Evolutionary conservation across 768 basidiomycete species (phyloP), one percentile per base, ranked within the genome.

Genomic region (Scleroderma bovista): DNA sequence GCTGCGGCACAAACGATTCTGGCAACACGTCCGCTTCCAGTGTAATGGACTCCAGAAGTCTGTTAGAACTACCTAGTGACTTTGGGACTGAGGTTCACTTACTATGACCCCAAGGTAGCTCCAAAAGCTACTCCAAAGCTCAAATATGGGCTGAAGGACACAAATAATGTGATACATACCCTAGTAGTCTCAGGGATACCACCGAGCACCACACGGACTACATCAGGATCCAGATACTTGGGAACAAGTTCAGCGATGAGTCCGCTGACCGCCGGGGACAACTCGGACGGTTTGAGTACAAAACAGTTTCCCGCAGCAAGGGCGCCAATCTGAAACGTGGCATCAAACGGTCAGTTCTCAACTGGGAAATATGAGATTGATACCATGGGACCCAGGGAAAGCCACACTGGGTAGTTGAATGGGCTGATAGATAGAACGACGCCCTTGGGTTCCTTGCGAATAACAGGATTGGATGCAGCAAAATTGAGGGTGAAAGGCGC

Each of bases 391-490:
- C 72, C 69, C 8, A 87, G 33, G 0, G 75, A 63, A 46, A 86
- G 64, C 72, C 74, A 83, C 12, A 88, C 51, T 0, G 87, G 88
- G 59, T 84, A 88, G 64, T 88, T 89, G 75, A 86, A 88, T 0
- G 86, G 84, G 29, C 72, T 72, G 48, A 90, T 83, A 57, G 86
- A 77, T 43, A 88, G 68, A 0, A 84, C 76, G 22, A 81, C 75
- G 3, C 88, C 88, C 62, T 92, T 93, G 40, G 91, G 75, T 55
- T 88, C 86, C 57, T 88, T 87, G 47, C 79, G 73, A 2, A 88
- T 74, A 13, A 75, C 71, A 1, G 88, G 88, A 9, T 74, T 70
- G 75, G 88, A 78, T 0, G 79, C 68, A 7, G 69, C 71, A 59
- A 73, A 86, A 57, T 75, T 80, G 45, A 86, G 15, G 24, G 65